Evolutionary conservation across 2,329 filamentous ascomycete species (phyloP), one percentile per base, ranked within the genome.

Genomic region (Neofusicoccum umdonicola): DNA sequence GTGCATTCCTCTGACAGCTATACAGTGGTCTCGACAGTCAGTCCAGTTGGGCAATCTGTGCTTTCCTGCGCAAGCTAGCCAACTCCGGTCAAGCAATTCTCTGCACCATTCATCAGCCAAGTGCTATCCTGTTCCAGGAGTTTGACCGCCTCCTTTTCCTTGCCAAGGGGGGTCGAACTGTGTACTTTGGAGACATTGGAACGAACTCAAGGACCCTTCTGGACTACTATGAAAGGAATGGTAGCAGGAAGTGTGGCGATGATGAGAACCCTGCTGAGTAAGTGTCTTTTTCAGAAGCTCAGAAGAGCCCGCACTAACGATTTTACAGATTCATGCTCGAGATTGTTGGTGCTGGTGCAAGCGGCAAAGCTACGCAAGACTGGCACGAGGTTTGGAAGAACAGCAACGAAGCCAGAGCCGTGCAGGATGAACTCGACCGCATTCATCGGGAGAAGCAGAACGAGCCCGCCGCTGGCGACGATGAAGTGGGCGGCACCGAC

Each of bases 201-300:
- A 31, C 27, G 31, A 77, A 80, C 66, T 80, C 79, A 0, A 69
- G 70, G 15, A 77, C 70, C 0, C 73, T 82, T 0, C 69, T 80
- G 3, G 69, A 78, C 47, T 82, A 82, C 74, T 93, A 93, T 65
- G 85, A 88, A 71, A 71, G 75, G 9, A 85, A 90, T 64, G 90
- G 89, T 4, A 87, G 85, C 1, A 80, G 85, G 3, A 76, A 79
- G 54, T 90, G 89, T 65, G 82, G 80, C 9, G 75, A 82, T 2
- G 82, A 87, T 0, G 88, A 89, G 67, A 92, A 92, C 69, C 90
- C 90, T 0, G 90, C 90, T 1, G 90, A 92, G 76, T 52, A 48
- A 48, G 45, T 19, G 3, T 34, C 47, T 34, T 8, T 15, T 5
- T 34, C 22, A 5, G 6, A 13, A n/a, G 3, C 2, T 31, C 13